Base-by-base conservation (phyloP, 805 yeast species). In the Yamadazyma kitorensis region DNA sequence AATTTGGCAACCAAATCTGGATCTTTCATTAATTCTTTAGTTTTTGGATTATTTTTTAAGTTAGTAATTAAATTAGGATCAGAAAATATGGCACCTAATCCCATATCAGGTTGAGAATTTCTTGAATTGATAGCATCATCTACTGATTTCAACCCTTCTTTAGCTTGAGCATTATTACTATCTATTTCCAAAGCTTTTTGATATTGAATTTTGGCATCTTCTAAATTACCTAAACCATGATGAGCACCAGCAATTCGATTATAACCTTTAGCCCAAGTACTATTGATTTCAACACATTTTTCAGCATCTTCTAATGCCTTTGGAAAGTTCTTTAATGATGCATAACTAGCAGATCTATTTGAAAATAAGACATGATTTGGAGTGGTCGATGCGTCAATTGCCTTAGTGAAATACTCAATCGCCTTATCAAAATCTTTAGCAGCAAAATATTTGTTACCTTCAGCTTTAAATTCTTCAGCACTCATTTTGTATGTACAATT, bases 321-420 rank as follows among this genome's bases (percentile, higher is more conserved):
- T 15, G 58, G 59, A 52, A 80, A 93, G 50, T 88, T 66, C 52
- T 79, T 78, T 64, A 80, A 62, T 5, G 96, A 86, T 4, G 97
- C 83, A 52, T 82, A 82, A 37, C 87, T 76, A 10, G 95, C 98
- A 8, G 98, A 89, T 60, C 98, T 80, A 68, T 93, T 93, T 32
- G 97, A 88, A 59, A 70, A 89, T 35, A 93, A 71, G 12, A 93
- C 97, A 57, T 91, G 97, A 61, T 91, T 93, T 43, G 97, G 95
- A 5, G 72, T 44, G 28, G 80, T 70, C 0, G 96, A 80, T 10
- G 76, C 86, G 28, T 79, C 94, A 52, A 91, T 93, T 21, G 97
- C 98, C 58, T 85, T 74, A 13, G 91, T 65, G 65, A 93, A 93
- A 34, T 68, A 61, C 22, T 83, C 95, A 38, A 83, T 77, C 26